Evolutionary conservation across 2,329 filamentous ascomycete genomes (phyloP).

Genomic region (Ophiostoma montium): DNA sequence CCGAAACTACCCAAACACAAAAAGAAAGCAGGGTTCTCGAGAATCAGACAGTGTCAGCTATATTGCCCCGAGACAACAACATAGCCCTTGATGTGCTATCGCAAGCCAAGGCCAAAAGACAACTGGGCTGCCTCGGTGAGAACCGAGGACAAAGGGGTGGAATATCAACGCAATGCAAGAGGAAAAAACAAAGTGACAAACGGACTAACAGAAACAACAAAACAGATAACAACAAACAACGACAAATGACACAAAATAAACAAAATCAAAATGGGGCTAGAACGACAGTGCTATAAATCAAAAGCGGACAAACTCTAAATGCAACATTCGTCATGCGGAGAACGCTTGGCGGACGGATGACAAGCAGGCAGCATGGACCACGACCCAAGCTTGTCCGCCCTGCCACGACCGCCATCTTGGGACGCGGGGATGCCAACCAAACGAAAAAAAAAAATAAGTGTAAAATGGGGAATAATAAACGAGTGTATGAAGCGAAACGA

Average conservation of each 20-base stretch:
- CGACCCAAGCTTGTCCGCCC: background rate
- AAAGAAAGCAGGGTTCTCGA: too few species aligned
- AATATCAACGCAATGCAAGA: background rate
- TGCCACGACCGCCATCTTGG: background rate
- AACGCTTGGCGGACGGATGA: background rate
- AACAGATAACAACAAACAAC: background rate
- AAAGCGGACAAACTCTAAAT: constrained; percentile 8
- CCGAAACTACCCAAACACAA: too few species aligned
- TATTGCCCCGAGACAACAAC: too few species aligned
- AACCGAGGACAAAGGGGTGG: background rate
- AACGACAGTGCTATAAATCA: background rate
- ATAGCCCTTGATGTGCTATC: too few species aligned
- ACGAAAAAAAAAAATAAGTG: background rate
- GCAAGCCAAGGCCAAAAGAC: too few species aligned
- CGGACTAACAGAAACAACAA: background rate
- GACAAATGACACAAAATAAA: background rate
- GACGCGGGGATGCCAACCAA: background rate
- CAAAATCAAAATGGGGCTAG: too few species aligned
- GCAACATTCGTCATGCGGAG: constrained; percentile 9
- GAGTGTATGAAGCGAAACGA: background rate
- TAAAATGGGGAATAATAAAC: background rate
- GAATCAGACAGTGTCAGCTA: too few species aligned
- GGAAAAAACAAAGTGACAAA: constrained; percentile 1
- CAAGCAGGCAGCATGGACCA: background rate
- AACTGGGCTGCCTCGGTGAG: too few species aligned